Evolutionary conservation across 352 stramenopile genomes (phyloP), one percentile per base, ranked within the genome.

Genomic region (Phytopythium litorale): DNA sequence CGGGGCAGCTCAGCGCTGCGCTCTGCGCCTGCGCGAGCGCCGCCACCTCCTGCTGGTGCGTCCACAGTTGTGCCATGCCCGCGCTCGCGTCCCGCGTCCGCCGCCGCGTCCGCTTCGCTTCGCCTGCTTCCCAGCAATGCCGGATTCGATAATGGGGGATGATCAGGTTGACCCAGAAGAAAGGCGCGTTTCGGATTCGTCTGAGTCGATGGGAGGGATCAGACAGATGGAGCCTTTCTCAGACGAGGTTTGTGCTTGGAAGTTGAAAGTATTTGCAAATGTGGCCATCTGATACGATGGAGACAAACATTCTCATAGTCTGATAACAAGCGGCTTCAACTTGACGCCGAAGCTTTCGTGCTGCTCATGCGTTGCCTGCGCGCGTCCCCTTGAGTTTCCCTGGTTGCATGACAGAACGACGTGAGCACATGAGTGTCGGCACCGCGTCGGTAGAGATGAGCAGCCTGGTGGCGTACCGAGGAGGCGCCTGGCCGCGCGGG

Each of bases 1-100:
- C 69, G 25, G 76, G 51, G 6, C 83, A 81, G 63, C 78, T 88
- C 11, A 96, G 48, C 25, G 92, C 56, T 48, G 85, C 77, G 55
- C 86, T 93, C 57, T 78, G 81, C 33, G 62, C 66, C 16, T 65
- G 70, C 51, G 81, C 87, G 23, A 96, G 70, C 35, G 79, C 80
- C 60, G 83, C 72, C 62, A 92, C 76, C 70, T 96, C 87, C 12
- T 65, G 70, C 65, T 94, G 78, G 58, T 96, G 81, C 51, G 83
- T 66, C 57, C 69, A 80, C 28, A 89, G 63, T 30, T 73, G 58
- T 49, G 64, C 42, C 55, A 60, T 60, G 0, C 9, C 12, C 23
- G 54, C 7, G 16, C 33, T 23, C 16, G n/a, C 40, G 40, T 55
- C 49, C n/a, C 7, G 16, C 30, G 30, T 32, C 5, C 28, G 28